Evolutionary conservation across 768 basidiomycete genomes (phyloP), one percentile per base, ranked within the genome.

Genomic region (Lactarius sp.): DNA sequence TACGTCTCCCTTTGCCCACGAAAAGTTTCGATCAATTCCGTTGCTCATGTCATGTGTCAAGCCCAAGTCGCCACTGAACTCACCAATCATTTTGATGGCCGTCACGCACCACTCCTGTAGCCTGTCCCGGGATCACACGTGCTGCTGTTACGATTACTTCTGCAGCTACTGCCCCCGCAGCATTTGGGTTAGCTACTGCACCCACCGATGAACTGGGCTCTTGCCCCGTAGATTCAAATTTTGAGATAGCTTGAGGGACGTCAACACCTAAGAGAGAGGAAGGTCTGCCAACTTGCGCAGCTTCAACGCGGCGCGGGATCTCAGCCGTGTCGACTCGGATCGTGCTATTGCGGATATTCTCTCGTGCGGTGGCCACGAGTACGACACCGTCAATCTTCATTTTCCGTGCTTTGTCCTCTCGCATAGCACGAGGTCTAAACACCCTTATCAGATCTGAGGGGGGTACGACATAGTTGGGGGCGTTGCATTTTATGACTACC

Each of bases 331-430:
- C 16, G 16, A 44, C 42, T 16, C 7, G 16, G 5, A 44, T 14
- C 5, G 13, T 27, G 3, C 1, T 12, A 16, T 41, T 27, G 8
- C 51, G 41, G 12, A 60, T 44, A 5, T 44, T 6, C 42, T 44
- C 42, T 5, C 42, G 42, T 6, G 18, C 14, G 12, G 42, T 44
- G 42, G 42, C 52, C 6, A 60, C 41, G 6, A 52, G 27, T 7
- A 60, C 41, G 7, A 62, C 34, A 39, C 56, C 61, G 27, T 62
- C 61, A 0, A 34, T 47, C 18, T 2, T 6, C 61, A 62, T 56
- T 34, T 22, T n/a, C 1, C 31, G 42, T 6, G 41, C 61, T 22
- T 62, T 53, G 27, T 6, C 13, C 61, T 42, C 22, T 44, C 14
- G 12, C 42, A 44, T 16, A 44, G 18, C 14, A 18, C 42, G 18